Evolutionary conservation across 2,329 filamentous ascomycete genomes (phyloP).

Genomic region (Exserohilum turcica): DNA sequence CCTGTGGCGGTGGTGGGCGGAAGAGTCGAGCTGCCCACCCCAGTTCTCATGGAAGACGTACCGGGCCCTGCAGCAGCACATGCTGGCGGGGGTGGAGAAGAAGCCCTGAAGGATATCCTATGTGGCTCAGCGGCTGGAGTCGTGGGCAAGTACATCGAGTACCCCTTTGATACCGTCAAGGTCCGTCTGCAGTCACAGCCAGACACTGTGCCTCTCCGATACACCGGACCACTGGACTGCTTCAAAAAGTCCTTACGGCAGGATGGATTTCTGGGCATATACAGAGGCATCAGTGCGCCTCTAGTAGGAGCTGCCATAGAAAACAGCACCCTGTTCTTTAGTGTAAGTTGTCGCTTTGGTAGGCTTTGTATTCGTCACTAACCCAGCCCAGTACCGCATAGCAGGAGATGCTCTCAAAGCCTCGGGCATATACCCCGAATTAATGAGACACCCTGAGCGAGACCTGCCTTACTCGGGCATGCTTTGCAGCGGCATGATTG

Average conservation of each 20-base stretch:
- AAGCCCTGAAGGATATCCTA: conserved; percentile 82
- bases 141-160: conserved; percentile 94
- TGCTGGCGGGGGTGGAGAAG: conserved; percentile 55
- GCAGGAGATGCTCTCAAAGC: conserved; percentile 66
- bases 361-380: conserved; percentile 16
- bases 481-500: conserved; percentile 79
- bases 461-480: conserved; percentile 76
- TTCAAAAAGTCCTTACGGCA: conserved; percentile 82
- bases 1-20: conserved; percentile 40
- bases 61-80: conserved; percentile 18
- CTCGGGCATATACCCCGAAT: conserved; percentile 59
- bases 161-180: conserved; percentile 98
- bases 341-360: conserved; percentile 51
- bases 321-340: conserved; percentile 90
- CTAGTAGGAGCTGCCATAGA: conserved; percentile 89
- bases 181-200: conserved; percentile 96
- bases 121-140: conserved; percentile 92
- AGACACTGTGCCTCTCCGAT: conserved; percentile 78
- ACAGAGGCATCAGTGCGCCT: conserved; percentile 90
- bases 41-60: conserved; percentile 28
- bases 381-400: conserved; percentile 51
- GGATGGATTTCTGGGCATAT: conserved; percentile 81
- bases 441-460: conserved; percentile 48
- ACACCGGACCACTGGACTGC: conserved; percentile 88
- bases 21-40: conserved; percentile 28